phyloP scores from a whole-genome alignment of 73 alveolate species.

The Paraurostyla sp. region DNA sequence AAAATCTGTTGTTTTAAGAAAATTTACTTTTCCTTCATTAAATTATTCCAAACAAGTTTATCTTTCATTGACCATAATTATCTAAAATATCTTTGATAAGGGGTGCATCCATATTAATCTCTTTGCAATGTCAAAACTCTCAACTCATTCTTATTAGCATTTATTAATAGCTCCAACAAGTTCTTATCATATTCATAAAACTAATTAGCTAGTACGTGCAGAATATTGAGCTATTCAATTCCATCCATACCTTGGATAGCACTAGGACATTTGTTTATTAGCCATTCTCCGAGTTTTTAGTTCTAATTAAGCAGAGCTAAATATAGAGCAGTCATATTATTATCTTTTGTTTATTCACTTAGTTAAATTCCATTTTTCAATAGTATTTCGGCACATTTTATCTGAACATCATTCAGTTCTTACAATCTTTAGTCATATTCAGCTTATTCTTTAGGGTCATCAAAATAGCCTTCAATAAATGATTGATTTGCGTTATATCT shows the following conservation, averaged over 20 bases:
- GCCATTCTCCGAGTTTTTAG: neutral
- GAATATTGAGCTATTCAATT: neutral
- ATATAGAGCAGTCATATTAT: neutral
- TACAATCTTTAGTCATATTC: neutral
- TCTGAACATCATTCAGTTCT: neutral
- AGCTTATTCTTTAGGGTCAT: neutral
- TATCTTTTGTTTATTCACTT: neutral
- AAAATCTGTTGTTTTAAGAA: neutral
- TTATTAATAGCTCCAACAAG: neutral
- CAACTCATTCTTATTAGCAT: neutral
- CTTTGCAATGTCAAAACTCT: neutral
- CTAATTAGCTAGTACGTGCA: neutral
- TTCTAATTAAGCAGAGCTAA: neutral
- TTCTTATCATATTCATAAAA: neutral
- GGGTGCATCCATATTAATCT: neutral
- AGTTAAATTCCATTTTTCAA: neutral
- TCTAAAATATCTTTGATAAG: neutral
- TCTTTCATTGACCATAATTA: neutral
- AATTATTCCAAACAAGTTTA: neutral
- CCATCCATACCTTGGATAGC: neutral
- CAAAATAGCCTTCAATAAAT: neutral
- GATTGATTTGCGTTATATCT: neutral
- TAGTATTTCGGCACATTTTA: constrained; percentile 2
- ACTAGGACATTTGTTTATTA: neutral
- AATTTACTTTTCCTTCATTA: neutral